phyloP scores from a whole-genome alignment of 352 stramenopile species.

The Globisporangium cylindrosporum region DNA sequence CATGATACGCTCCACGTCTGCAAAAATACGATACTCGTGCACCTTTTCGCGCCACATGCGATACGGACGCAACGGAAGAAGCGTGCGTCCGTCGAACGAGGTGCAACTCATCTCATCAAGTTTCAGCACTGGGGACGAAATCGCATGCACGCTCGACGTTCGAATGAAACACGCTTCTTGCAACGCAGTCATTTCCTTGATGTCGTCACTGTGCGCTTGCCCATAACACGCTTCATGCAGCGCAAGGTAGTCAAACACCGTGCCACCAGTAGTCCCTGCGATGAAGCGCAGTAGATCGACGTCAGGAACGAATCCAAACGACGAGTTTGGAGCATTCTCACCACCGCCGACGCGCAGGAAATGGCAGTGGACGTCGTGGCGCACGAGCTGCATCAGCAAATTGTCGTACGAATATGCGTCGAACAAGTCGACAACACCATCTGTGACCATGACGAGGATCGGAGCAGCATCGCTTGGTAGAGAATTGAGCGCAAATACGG shows the following conservation, averaged over 20 bases:
- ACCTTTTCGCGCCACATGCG: conserved; percentile 87
- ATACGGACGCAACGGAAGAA: conserved; percentile 72
- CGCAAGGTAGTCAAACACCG: conserved; percentile 58
- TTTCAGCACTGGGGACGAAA: conserved; percentile 62
- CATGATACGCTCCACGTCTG: conserved; percentile 77
- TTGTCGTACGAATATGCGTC: conserved; percentile 83
- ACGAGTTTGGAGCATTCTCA: conserved; percentile 54
- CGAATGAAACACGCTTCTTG: conserved; percentile 64
- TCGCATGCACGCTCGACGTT: conserved; percentile 63
- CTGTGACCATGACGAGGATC: conserved; percentile 81
- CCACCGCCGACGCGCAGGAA: conserved; percentile 71
- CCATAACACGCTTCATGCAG: conserved; percentile 58
- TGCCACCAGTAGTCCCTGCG: conserved; percentile 62
- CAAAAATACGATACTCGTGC: conserved; percentile 85
- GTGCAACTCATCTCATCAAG: conserved; percentile 67
- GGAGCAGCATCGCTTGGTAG: conserved; percentile 70
- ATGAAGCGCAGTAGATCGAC: conserved; percentile 78
- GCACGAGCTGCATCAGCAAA: conserved; percentile 86
- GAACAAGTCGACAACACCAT: conserved; percentile 81
- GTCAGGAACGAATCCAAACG: conserved; percentile 85
- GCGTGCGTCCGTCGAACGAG: conserved; percentile 60
- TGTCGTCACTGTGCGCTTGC: conserved; percentile 23
- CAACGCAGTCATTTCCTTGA: conserved; percentile 59
- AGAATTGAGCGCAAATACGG: conserved; percentile 84
- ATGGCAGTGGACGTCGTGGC: conserved; percentile 85